Evolutionary conservation across 1,284 basidiomycete species (phyloP), one percentile per base, ranked within the genome.

Genomic region (Trametes polyzona): DNA sequence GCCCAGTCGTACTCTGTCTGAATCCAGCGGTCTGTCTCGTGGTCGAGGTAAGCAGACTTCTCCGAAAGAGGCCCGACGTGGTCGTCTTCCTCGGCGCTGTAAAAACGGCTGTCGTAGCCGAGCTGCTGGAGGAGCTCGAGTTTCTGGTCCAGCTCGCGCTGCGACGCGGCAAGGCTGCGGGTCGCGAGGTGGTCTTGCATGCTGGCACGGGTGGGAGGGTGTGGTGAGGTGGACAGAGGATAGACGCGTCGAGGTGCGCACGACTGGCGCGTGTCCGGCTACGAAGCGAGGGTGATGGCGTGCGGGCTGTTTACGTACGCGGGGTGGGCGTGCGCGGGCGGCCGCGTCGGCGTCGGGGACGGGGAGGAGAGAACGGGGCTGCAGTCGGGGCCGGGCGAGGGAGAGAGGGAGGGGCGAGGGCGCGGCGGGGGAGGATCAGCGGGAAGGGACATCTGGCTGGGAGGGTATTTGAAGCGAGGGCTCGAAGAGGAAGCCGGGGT

Each of bases 101-200:
- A 54, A 42, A 59, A 67, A 44, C 57, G 56, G 29, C 35, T 47
- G 14, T 46, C 55, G 36, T 63, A 60, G 52, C 62, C 58, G 50
- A 69, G 65, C 49, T 69, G 66, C 37, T 67, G 62, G 17, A 71
- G 58, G 16, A 70, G 64, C 58, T 71, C 67, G 47, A 70, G 65
- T 46, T 69, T 67, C 52, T 62, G 62, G 65, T 67, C 65, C 40
- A 68, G 58, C 30, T 66, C 60, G 41, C 53, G 58, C 27, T 40
- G 55, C 16, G 58, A 65, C 30, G 53, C 52, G 47, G 58, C 52
- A 30, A 65, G 33, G 50, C 47, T 52, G 51, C 54, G 59, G 24
- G 53, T 58, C n/a, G 52, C 39, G 54, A 39, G 32, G 41, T 57
- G 23, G 36, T 52, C 33, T 14, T 65, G 60, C 65, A 65, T 65